phyloP scores from a whole-genome alignment of 2,329 filamentous ascomycete genomes.

The Zasmidium citrigriseum region DNA sequence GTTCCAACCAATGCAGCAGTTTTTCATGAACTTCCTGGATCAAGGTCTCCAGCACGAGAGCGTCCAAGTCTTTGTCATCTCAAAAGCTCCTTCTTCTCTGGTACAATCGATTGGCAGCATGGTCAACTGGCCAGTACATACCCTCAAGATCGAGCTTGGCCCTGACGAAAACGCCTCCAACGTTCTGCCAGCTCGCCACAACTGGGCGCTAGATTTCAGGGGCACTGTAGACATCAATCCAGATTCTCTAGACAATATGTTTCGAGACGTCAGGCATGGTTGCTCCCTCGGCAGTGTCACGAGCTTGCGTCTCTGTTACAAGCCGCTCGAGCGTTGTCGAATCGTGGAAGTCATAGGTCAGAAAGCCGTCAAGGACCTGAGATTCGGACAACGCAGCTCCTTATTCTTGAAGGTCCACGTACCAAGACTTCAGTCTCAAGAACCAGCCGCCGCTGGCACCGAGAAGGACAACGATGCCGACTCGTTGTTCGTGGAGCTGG shows the following conservation, averaged over 20 bases:
- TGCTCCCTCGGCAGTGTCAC: conserved; percentile 24
- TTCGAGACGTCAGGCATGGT: conserved; percentile 15
- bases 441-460: neutral
- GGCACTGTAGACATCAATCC: conserved; percentile 9
- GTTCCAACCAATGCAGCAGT: conserved; percentile 16
- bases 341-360: conserved; percentile 33
- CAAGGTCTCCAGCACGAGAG: conserved; percentile 9
- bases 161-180: neutral
- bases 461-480: conserved; percentile 23
- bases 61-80: conserved; percentile 18
- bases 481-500: conserved; percentile 33
- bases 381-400: conserved; percentile 24
- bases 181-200: neutral
- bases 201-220: conserved; percentile 15
- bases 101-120: conserved; percentile 12
- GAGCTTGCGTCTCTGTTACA: conserved; percentile 34
- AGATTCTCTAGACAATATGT: conserved; percentile 15
- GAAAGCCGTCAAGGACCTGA: conserved; percentile 29
- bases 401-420: conserved; percentile 33
- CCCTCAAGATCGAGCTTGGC: conserved; percentile 18
- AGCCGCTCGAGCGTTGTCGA: conserved; percentile 25
- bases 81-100: conserved; percentile 12
- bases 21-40: conserved; percentile 3
- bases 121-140: conserved; percentile 18
- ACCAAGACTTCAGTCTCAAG: conserved; percentile 19